Evolutionary conservation across 78 protist genomes (phyloP), one percentile per base, ranked within the genome.

Genomic region (Ministeria vibrans): DNA sequence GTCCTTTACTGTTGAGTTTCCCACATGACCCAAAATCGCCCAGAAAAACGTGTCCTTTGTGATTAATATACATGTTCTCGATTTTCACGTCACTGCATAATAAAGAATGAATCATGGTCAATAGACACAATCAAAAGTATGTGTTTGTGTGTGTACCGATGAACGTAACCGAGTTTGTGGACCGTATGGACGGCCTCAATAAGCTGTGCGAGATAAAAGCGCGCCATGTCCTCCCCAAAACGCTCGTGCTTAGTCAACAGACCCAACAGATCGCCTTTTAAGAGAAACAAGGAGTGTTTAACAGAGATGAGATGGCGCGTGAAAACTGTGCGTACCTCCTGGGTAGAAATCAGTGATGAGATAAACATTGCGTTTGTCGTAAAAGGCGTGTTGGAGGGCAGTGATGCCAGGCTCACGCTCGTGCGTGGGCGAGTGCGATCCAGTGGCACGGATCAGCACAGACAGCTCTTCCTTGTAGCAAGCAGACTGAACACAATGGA

Each of bases 31-130:
- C 91, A 71, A 87, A 87, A 36, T 87, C 91, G 34, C 87, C 76
- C 23, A 87, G 83, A 43, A 45, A 59, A 13, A 87, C 13, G 43
- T 87, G 62, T 32, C 86, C 86, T 22, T 66, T 42, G n/a, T 11
- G 23, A 46, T 72, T 71, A 15, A 93, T 44, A n/a, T 91, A 78
- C 18, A 89, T 28, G 84, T 93, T 93, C 53, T 92, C 96, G 0
- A 97, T 98, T 72, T 96, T 96, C 63, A 93, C 61, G 81, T 96
- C 98, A 4, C 98, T 51, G 84, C 91, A 95, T 23, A 28, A 22
- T 51, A 18, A 18, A 5, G 68, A 7, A 28, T 30, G 36, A 13
- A 3, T 59, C 66, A 59, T 3, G 20, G 36, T 23, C 66, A 27
- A 23, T 59, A 13, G 13, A 30, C 7, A 23, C 36, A 23, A 27